Evolutionary conservation across 176 grass and related monocot species (phyloP).

Genomic region (Triticum urartu): DNA sequence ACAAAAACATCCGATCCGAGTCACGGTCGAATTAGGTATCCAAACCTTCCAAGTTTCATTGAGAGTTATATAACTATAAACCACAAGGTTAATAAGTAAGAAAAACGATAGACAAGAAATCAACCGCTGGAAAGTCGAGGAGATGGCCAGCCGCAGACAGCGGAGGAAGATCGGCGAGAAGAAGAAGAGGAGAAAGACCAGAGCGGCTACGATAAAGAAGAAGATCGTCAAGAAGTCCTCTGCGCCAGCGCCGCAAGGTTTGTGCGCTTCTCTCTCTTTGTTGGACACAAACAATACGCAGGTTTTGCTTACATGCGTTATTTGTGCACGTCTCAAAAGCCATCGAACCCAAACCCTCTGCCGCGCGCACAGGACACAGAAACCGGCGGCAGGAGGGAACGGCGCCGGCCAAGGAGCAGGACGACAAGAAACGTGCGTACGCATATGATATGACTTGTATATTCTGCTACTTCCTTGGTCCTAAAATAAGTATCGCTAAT

Average conservation of each 20-base stretch:
- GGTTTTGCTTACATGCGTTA: no score
- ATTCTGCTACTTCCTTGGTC: no score
- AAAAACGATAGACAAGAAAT: no score
- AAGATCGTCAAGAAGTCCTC: background rate
- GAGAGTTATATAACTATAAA: no score
- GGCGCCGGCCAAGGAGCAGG: background rate
- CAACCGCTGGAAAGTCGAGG: background rate
- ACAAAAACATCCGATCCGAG: no score
- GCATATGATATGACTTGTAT: no score
- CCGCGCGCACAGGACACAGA: background rate
- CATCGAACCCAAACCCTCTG: background rate
- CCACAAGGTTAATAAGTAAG: no score
- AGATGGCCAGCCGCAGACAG: background rate
- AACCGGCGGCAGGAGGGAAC: background rate
- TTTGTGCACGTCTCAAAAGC: background rate
- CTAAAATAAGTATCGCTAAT: no score
- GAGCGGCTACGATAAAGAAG: background rate
- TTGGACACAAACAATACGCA: no score
- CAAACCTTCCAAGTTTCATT: no score
- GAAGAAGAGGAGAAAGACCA: background rate
- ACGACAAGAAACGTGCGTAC: background rate
- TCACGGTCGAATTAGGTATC: no score
- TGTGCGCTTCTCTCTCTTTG: background rate
- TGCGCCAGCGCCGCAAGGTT: background rate
- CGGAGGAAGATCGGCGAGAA: background rate